A percentile compares a stretch with the other conserved stretches of the same genome.
These are phyloP conservation scores for Monoraphidium neglectum DNA, from an alignment of 139 green algal species.

Conservation along the genomic window DNA sequence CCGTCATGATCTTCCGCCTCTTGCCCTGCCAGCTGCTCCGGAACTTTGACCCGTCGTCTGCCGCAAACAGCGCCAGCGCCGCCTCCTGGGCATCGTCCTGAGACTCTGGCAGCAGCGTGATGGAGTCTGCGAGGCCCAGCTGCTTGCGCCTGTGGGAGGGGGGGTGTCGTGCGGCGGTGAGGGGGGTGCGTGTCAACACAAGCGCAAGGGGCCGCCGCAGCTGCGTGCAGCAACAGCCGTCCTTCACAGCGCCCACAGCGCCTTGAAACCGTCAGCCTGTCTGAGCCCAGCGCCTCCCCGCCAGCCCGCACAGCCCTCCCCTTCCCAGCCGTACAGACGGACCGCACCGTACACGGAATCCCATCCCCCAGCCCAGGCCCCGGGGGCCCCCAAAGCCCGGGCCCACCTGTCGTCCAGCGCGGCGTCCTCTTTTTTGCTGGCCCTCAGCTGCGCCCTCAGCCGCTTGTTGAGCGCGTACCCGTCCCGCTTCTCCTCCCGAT, in stretches of 20 bases:
- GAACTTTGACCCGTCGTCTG: conserved; percentile 29
- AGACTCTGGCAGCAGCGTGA: conserved; percentile 65
- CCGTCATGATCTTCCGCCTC: not conserved
- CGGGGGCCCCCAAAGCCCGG: not conserved
- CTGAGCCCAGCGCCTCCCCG: not conserved
- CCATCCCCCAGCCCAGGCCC: not conserved
- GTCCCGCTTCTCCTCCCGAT: conserved; percentile 33
- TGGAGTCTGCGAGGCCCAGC: conserved; percentile 60
- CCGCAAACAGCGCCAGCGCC: conserved; percentile 31
- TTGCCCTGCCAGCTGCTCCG: conserved; percentile 27
- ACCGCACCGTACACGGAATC: not conserved
- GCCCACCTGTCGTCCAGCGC: conserved; percentile 26
- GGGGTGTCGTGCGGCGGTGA: not conserved
- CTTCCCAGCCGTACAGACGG: too few relatives aligned
- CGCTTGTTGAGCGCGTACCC: conserved; percentile 62
- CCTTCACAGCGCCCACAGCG: not conserved
- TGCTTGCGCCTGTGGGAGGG: conserved; percentile 30
- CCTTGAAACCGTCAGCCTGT: too few relatives aligned
- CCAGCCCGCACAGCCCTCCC: not conserved
- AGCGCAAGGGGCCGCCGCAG: not conserved
- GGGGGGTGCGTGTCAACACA: not conserved
- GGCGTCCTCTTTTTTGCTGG: conserved; percentile 29
- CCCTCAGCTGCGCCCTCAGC: conserved; percentile 43
- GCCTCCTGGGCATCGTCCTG: conserved; percentile 51
- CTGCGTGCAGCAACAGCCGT: not conserved